These are phyloP conservation scores for Climacium dendroides DNA, from an alignment of 225 moss, liverwort and hornwort species.

Conservation along the genomic window DNA sequence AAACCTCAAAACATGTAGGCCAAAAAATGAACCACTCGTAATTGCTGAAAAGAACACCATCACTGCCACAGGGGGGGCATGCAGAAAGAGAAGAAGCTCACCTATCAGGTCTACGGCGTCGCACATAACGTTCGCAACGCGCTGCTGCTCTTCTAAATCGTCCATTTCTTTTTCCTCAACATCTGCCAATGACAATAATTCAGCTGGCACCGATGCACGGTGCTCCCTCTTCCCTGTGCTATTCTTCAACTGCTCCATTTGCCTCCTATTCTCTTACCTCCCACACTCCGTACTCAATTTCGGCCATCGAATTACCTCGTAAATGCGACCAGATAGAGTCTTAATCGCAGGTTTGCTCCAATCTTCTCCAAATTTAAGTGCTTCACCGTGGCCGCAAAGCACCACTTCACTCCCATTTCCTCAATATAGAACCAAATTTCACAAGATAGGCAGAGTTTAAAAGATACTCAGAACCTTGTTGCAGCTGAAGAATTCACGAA, in stretches of 20 bases:
- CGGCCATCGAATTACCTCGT: background rate
- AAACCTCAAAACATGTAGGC: background rate
- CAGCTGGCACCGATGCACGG: background rate
- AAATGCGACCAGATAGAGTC: background rate
- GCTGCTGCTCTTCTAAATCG: background rate
- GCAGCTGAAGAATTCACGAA: background rate
- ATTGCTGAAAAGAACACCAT: background rate
- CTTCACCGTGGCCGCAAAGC: background rate
- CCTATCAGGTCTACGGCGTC: conserved; percentile 17
- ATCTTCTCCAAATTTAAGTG: background rate
- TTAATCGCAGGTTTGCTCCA: background rate
- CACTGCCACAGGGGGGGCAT: background rate
- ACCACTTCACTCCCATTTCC: background rate
- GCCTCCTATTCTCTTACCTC: background rate
- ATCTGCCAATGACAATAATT: background rate
- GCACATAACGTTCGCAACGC: conserved; percentile 1
- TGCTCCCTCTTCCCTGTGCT: background rate
- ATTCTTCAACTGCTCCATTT: conserved; percentile 1
- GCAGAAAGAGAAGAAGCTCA: background rate
- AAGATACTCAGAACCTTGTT: background rate
- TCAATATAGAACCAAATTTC: background rate
- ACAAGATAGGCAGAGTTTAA: no score
- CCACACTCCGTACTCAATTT: background rate
- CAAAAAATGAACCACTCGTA: background rate
- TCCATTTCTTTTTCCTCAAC: background rate